Percentiles rank a stretch among this genome's conserved stretches.
These are phyloP conservation scores for Harrya chromipes DNA, from an alignment of 768 basidiomycete genomes.

Conservation along the genomic window DNA sequence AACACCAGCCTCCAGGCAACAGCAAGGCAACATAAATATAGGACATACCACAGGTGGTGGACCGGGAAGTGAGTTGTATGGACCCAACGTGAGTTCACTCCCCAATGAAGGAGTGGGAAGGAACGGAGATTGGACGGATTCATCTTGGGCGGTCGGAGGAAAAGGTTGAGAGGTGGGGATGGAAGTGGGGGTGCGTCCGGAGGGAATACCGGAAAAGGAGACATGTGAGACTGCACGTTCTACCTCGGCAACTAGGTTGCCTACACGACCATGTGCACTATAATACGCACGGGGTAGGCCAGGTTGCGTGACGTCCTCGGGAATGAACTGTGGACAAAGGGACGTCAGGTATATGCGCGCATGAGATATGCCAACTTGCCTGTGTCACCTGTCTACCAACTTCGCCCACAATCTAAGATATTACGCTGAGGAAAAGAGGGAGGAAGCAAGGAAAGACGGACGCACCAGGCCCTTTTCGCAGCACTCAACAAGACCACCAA, in stretches of 20 bases:
- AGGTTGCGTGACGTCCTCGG: slow-evolving; percentile 76
- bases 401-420: slow-evolving; percentile 44
- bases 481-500: slow-evolving; percentile 80
- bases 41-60: slow-evolving; percentile 18
- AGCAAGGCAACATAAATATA: slow-evolving; percentile 13
- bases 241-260: slow-evolving; percentile 61
- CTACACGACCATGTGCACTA: slow-evolving; percentile 59
- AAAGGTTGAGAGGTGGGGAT: background rate
- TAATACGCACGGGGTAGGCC: slow-evolving; percentile 76
- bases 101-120: slow-evolving; percentile 35
- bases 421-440: background rate
- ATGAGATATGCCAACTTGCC: slow-evolving; percentile 17
- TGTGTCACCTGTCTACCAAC: slow-evolving; percentile 47
- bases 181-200: slow-evolving; percentile 10
- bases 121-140: slow-evolving; percentile 12
- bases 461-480: slow-evolving; percentile 73
- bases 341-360: background rate
- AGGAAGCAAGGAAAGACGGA: background rate
- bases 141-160: slow-evolving; percentile 1
- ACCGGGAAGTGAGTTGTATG: slow-evolving; percentile 9
- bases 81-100: slow-evolving; percentile 27
- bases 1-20: slow-evolving; percentile 18
- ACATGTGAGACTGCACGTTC: slow-evolving; percentile 53
- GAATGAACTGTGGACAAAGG: slow-evolving; percentile 57
- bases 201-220: slow-evolving; percentile 41